Evolutionary conservation across 2,329 filamentous ascomycete genomes (phyloP).

Genomic region (Lithohypha guttulata): DNA sequence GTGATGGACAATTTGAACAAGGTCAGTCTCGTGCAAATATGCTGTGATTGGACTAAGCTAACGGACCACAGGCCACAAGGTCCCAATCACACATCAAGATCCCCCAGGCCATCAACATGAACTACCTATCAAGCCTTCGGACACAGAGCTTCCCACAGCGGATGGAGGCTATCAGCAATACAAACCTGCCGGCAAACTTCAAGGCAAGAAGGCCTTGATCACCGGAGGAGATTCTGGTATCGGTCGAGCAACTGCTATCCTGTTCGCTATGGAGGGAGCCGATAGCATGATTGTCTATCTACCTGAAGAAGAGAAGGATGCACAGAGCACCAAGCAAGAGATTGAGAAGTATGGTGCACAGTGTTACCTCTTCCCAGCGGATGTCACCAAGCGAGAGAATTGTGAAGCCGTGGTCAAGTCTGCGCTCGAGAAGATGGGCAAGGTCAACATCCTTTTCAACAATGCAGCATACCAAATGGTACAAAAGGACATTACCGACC

Average conservation of each 20-base stretch:
- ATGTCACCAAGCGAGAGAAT: conserved; percentile 55
- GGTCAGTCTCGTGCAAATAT: conserved; percentile 20
- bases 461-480: conserved; percentile 70
- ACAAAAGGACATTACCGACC: conserved; percentile 57
- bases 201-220: conserved; percentile 65
- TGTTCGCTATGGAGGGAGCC: conserved; percentile 74
- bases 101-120: conserved; percentile 44
- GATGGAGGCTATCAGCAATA: conserved; percentile 61
- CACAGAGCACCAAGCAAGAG: conserved; percentile 58
- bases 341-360: conserved; percentile 58
- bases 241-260: conserved; percentile 61
- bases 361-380: conserved; percentile 53
- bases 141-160: conserved; percentile 55
- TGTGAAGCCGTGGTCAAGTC: conserved; percentile 60
- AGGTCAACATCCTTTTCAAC: conserved; percentile 57
- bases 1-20: conserved; percentile 26
- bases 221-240: conserved; percentile 75
- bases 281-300: conserved; percentile 64
- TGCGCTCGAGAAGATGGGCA: conserved; percentile 54
- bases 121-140: conserved; percentile 49
- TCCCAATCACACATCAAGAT: conserved; percentile 43
- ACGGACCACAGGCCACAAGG: conserved; percentile 34
- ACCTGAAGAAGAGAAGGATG: conserved; percentile 64
- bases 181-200: conserved; percentile 63
- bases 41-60: conserved; percentile 7